These are phyloP conservation scores for Verticillium zaregamsianum DNA, from an alignment of 2,329 filamentous ascomycete genomes.

Conservation along the genomic window DNA sequence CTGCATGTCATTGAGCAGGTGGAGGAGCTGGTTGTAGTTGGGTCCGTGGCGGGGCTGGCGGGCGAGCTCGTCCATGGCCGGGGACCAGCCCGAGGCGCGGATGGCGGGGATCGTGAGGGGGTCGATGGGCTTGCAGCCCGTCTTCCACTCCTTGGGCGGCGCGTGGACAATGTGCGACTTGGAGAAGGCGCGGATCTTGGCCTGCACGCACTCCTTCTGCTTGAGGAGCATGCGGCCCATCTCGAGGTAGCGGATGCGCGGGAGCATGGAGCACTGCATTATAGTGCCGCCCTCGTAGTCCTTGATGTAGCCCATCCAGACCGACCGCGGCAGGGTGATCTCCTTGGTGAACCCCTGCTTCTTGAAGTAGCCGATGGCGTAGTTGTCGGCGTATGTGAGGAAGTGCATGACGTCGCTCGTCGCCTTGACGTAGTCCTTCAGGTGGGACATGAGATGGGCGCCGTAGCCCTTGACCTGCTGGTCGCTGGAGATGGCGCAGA, in stretches of 20 bases:
- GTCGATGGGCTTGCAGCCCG: conserved; percentile 71
- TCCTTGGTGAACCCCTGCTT: conserved; percentile 99
- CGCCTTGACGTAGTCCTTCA: conserved; percentile 97
- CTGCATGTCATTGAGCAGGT: conserved; percentile 90
- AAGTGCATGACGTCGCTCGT: conserved; percentile 98
- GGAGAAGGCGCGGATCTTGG: conserved; percentile 89
- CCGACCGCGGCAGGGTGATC: conserved; percentile 82
- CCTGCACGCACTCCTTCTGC: conserved; percentile 91
- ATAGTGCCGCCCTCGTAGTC: conserved; percentile 98
- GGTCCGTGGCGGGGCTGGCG: conserved; percentile 93
- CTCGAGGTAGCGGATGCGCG: conserved; percentile 90
- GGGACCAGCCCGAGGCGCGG: conserved; percentile 88
- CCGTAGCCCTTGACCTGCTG: conserved; percentile 99
- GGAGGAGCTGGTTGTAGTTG: conserved; percentile 90
- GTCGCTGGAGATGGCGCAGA: conserved; percentile 95
- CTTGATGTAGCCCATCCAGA: conserved; percentile 99
- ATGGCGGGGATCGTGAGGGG: conserved; percentile 85
- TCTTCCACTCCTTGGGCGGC: conserved; percentile 83
- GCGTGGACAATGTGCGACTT: conserved; percentile 83
- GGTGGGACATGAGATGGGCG: conserved; percentile 93
- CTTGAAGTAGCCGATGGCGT: conserved; percentile 98
- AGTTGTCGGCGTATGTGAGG: conserved; percentile 97
- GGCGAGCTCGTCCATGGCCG: conserved; percentile 95
- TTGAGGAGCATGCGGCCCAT: conserved; percentile 90
- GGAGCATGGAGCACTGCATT: conserved; percentile 98